Evolutionary conservation across 768 basidiomycete genomes (phyloP).

Genomic region (Polyporus arcularius): DNA sequence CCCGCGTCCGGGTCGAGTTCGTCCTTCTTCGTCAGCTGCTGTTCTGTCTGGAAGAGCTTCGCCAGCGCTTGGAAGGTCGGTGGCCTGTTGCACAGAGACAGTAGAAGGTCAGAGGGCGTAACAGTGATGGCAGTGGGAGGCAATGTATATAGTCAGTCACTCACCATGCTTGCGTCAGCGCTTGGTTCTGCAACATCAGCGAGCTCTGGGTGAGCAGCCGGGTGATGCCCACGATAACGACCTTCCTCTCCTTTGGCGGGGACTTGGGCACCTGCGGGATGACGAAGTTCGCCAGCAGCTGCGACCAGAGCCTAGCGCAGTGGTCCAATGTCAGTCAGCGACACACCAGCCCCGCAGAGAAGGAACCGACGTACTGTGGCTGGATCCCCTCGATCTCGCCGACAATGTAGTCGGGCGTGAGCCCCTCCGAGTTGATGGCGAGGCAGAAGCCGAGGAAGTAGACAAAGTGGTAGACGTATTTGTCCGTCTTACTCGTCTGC

Average conservation of each 20-base stretch:
- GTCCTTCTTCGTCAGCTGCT: constrained; percentile 55
- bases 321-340: not conserved
- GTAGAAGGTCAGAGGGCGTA: not conserved
- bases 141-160: constrained; percentile 14
- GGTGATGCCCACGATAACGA: constrained; percentile 78
- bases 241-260: constrained; percentile 81
- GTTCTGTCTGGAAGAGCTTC: constrained; percentile 77
- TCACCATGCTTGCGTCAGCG: constrained; percentile 67
- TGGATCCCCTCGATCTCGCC: constrained; percentile 83
- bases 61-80: constrained; percentile 66
- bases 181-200: constrained; percentile 61
- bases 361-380: constrained; percentile 56
- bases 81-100: constrained; percentile 51
- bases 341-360: not conserved
- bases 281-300: constrained; percentile 75
- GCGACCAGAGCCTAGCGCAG: constrained; percentile 68
- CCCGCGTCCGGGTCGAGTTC: constrained; percentile 54
- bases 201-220: constrained; percentile 75
- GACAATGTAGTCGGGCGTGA: constrained; percentile 80
- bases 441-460: constrained; percentile 75
- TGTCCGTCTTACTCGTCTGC: constrained; percentile 87
- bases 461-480: constrained; percentile 80
- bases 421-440: constrained; percentile 71
- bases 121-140: not conserved
- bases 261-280: constrained; percentile 81